Conservation (phyloP, 257 asterid genomes). For the Ocimum tenuiflorum region DNA sequence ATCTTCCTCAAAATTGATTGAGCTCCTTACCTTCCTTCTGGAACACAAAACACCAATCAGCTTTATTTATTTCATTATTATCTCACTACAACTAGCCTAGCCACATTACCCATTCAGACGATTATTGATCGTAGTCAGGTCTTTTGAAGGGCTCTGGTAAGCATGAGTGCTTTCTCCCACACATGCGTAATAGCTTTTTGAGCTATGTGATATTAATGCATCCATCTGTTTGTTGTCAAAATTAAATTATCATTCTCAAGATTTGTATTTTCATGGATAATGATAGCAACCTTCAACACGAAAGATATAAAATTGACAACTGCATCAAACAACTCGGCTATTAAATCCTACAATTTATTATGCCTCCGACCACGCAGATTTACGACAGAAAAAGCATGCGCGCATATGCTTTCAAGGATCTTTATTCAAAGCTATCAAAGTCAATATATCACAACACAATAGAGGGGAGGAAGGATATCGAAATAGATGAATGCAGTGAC, state of each 20-base stretch:
- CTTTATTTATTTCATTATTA: neutral
- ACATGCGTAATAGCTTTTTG: slow-evolving; percentile 92
- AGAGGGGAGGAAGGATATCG: neutral
- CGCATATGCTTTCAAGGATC: neutral
- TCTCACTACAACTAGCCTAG: too few species aligned
- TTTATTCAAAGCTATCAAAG: neutral
- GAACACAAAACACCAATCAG: neutral
- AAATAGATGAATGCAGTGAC: neutral
- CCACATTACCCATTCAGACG: slow-evolving; percentile 67
- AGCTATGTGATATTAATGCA: slow-evolving; percentile 74
- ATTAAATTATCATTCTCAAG: neutral
- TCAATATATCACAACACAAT: neutral
- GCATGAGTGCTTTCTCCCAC: slow-evolving; percentile 99
- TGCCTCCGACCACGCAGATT: neutral
- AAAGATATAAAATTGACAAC: neutral
- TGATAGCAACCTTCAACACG: neutral
- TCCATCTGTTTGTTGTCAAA: slow-evolving; percentile 61
- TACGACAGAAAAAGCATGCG: neutral
- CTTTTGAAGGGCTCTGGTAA: slow-evolving; percentile 98
- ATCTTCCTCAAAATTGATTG: slow-evolving; percentile 70
- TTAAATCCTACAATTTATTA: neutral
- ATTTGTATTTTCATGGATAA: neutral
- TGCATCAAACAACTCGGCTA: neutral
- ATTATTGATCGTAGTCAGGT: slow-evolving; percentile 74
- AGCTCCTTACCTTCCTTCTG: slow-evolving; percentile 74